Evolutionary conservation across 2,329 filamentous ascomycete genomes (phyloP).

Genomic region (Drechslerella dactyloides): DNA sequence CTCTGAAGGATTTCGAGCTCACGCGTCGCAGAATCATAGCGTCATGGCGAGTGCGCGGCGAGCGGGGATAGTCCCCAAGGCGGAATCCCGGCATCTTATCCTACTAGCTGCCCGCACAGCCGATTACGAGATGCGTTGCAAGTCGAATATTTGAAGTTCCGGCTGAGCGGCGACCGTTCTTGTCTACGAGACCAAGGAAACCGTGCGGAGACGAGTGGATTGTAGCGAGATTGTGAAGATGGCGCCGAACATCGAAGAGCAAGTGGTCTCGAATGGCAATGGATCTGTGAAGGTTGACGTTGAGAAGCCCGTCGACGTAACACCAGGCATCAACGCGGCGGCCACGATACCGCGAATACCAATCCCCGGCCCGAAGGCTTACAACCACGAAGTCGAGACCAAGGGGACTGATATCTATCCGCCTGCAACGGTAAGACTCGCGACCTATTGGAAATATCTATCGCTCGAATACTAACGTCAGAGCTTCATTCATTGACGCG

Average conservation of each 20-base stretch:
- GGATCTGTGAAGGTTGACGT: constrained; percentile 10
- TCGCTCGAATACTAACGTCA: neutral
- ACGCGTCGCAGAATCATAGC: neutral
- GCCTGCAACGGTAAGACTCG: constrained; percentile 31
- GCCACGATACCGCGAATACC: constrained; percentile 43
- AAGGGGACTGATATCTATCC: constrained; percentile 29
- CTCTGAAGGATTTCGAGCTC: neutral
- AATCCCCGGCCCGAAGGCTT: constrained; percentile 40
- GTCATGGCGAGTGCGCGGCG: neutral
- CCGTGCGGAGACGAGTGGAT: neutral
- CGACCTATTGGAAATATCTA: neutral
- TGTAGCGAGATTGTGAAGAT: constrained; percentile 7
- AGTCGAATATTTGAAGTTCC: neutral
- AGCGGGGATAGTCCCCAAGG: neutral
- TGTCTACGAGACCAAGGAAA: neutral
- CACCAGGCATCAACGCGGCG: constrained; percentile 20
- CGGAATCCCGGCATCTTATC: neutral
- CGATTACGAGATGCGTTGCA: neutral
- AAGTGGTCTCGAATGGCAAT: constrained; percentile 16
- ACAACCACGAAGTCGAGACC: constrained; percentile 35
- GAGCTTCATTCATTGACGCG: neutral
- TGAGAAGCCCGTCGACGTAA: constrained; percentile 3
- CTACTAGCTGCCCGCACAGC: neutral
- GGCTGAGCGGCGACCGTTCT: neutral
- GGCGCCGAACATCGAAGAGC: constrained; percentile 12